A percentile compares a stretch with the other conserved stretches of the same genome.
Conservation (phyloP, 2,329 filamentous ascomycete genomes). For the Exophiala aquamarina region DNA sequence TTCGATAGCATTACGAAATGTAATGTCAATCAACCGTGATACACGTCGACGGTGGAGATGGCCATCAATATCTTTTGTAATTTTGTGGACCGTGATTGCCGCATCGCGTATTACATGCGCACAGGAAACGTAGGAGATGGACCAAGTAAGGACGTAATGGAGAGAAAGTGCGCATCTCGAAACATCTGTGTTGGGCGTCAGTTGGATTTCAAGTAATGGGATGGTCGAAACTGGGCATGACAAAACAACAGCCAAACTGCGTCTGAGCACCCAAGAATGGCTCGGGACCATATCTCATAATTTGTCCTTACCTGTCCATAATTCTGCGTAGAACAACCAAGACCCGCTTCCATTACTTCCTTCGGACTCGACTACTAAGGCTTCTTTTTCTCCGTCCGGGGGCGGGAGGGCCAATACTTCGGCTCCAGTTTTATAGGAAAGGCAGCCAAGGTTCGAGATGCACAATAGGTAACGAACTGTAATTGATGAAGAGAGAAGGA, state of each 20-base stretch:
- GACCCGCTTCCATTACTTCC: conserved; percentile 7
- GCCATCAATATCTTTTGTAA: conserved; percentile 9
- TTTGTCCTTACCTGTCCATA: conserved; percentile 8
- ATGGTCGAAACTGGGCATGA: conserved; percentile 5
- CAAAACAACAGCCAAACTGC: conserved; percentile 7
- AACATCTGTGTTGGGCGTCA: conserved; percentile 4
- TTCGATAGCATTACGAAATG: conserved; percentile 7
- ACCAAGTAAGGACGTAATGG: conserved; percentile 8
- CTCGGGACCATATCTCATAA: conserved; percentile 6
- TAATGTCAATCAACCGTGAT: conserved; percentile 5
- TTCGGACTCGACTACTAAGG: conserved; percentile 6
- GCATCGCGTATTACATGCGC: conserved; percentile 6
- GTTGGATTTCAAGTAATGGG: conserved; percentile 4
- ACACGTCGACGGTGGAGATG: conserved; percentile 5
- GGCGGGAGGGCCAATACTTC: conserved; percentile 4
- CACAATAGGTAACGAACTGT: conserved; percentile 12
- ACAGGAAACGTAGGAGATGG: conserved; percentile 9
- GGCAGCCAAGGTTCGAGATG: conserved; percentile 3
- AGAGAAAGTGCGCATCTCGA: conserved; percentile 10
- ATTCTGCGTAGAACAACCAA: conserved; percentile 8
- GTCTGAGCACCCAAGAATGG: conserved; percentile 4
- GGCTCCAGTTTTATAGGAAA: conserved; percentile 3
- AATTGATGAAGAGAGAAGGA: conserved; percentile 9
- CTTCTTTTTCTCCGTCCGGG: conserved; percentile 5
- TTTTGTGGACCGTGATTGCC: conserved; percentile 4